Evolutionary conservation across 2,329 filamentous ascomycete genomes (phyloP).

Genomic region (Penicillium sp.): DNA sequence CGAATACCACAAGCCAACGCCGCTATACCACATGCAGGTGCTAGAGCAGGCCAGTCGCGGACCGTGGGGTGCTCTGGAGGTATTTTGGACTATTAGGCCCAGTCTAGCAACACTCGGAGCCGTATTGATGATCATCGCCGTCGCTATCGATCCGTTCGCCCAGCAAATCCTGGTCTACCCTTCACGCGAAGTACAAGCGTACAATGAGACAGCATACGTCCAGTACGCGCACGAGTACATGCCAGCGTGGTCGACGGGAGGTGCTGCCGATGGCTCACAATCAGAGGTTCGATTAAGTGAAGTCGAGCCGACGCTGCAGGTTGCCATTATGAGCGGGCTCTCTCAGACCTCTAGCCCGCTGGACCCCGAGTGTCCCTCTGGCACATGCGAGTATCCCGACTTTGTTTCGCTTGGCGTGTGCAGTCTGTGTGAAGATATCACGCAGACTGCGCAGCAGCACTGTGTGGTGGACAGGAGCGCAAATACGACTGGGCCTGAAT

Average conservation of each 20-base stretch:
- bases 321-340: slow-evolving; percentile 5
- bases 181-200: not conserved
- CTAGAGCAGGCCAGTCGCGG: slow-evolving; percentile 31
- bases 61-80: slow-evolving; percentile 25
- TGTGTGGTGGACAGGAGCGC: slow-evolving; percentile 8
- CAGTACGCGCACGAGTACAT: slow-evolving; percentile 9
- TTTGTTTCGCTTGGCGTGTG: slow-evolving; percentile 20
- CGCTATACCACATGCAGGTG: slow-evolving; percentile 24
- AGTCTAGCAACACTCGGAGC: slow-evolving; percentile 22
- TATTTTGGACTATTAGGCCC: slow-evolving; percentile 20
- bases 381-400: slow-evolving; percentile 8
- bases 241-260: too few species aligned
- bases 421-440: slow-evolving; percentile 18
- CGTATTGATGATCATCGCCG: slow-evolving; percentile 21
- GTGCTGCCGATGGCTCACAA: too few species aligned
- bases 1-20: slow-evolving; percentile 5
- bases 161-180: slow-evolving; percentile 24
- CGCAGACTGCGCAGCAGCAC: slow-evolving; percentile 5
- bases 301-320: not conserved
- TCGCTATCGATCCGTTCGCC: slow-evolving; percentile 30
- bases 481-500: too few species aligned
- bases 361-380: slow-evolving; percentile 8
- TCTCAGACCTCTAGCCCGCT: slow-evolving; percentile 1
- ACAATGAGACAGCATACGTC: slow-evolving; percentile 8
- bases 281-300: too few species aligned